Evolutionary conservation across 78 protist genomes (phyloP).

Genomic region (Cyanophora paradoxa): DNA sequence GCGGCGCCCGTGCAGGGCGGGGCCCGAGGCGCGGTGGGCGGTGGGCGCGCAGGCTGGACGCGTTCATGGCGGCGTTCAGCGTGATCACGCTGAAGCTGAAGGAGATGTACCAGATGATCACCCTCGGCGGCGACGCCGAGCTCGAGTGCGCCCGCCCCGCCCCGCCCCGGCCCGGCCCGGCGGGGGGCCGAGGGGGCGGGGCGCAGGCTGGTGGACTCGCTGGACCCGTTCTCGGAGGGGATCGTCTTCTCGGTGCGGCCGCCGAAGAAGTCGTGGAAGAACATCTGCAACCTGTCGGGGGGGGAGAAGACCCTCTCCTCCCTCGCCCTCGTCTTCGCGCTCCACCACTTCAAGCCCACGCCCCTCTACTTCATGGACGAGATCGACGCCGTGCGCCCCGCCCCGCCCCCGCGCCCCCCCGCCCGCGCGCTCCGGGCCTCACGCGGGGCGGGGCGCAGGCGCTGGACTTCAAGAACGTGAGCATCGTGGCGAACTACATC

Average conservation of each 20-base stretch:
- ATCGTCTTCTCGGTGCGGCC: slow-evolving; percentile 94
- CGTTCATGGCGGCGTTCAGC: slow-evolving; percentile 92
- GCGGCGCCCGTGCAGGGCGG: no score
- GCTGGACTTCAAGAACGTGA: slow-evolving; percentile 91
- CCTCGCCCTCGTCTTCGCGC: slow-evolving; percentile 97
- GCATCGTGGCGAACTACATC: slow-evolving; percentile 97
- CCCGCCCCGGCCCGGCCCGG: no score
- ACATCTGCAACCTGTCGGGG: slow-evolving; percentile 95
- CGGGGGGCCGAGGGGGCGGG: no score
- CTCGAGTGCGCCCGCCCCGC: no score
- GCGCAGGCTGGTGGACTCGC: slow-evolving; percentile 85
- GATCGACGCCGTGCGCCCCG: slow-evolving; percentile 95
- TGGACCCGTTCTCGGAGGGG: slow-evolving; percentile 98
- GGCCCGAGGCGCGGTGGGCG: no score
- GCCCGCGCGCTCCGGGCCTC: background rate
- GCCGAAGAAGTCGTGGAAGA: slow-evolving; percentile 98
- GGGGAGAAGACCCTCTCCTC: slow-evolving; percentile 98
- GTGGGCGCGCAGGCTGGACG: slow-evolving; percentile 68
- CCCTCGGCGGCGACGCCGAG: slow-evolving; percentile 99
- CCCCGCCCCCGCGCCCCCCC: background rate
- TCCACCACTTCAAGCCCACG: slow-evolving; percentile 98
- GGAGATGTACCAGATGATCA: slow-evolving; percentile 95
- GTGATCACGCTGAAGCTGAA: slow-evolving; percentile 84
- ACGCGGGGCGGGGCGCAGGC: no score
- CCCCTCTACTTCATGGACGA: slow-evolving; percentile 99